A percentile compares a stretch with the other conserved stretches of the same genome.
Conservation (phyloP, 225 moss, liverwort and hornwort species). For the Pleurozium schreberi region DNA sequence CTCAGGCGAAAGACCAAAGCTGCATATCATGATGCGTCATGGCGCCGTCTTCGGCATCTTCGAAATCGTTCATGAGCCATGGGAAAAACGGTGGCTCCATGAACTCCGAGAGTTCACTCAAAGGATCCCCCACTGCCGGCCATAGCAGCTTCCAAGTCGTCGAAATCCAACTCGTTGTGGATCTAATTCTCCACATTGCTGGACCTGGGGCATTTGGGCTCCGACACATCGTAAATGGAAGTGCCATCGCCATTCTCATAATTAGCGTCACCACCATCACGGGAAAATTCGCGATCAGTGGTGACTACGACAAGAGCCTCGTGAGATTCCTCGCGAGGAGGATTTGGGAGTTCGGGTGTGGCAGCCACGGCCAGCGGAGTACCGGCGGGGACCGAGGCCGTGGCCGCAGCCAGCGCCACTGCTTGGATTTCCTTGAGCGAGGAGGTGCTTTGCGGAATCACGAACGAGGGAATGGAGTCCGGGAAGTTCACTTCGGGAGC, state of each 20-base stretch:
- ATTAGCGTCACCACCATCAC: neutral
- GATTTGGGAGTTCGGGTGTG: neutral
- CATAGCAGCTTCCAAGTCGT: neutral
- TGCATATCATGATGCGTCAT: neutral
- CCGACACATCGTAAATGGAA: neutral
- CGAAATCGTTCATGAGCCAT: neutral
- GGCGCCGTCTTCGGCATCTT: neutral
- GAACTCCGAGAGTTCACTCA: neutral
- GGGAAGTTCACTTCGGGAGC: slow-evolving; percentile 35
- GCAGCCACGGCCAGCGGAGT: neutral
- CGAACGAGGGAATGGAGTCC: slow-evolving; percentile 4
- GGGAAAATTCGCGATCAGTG: neutral
- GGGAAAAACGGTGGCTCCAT: neutral
- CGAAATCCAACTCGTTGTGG: neutral
- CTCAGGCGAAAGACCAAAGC: neutral
- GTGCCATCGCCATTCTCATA: neutral
- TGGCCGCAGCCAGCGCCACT: slow-evolving; percentile 27
- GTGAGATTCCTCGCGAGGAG: neutral
- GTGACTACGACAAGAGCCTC: neutral
- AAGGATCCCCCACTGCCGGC: neutral
- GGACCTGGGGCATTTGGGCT: neutral
- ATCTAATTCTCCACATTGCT: neutral
- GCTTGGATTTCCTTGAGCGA: slow-evolving; percentile 32
- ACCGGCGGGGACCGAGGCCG: neutral
- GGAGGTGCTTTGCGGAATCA: neutral